These are phyloP conservation scores for Suaeda aralocaspica DNA, from an alignment of 148 eudicot genomes.

Conservation along the genomic window DNA sequence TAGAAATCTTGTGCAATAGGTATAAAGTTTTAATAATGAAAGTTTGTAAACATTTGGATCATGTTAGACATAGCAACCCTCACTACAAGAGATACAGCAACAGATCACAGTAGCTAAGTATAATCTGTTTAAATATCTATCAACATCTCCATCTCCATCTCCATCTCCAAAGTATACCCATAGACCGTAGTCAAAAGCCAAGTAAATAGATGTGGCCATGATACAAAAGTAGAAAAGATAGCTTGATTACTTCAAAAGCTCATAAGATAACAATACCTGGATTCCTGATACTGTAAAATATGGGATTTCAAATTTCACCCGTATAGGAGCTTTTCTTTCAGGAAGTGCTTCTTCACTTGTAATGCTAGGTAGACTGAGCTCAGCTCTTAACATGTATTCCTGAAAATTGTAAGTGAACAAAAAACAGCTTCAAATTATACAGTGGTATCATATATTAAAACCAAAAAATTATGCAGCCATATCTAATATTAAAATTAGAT, in stretches of 20 bases:
- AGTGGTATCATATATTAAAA: no score
- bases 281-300: conserved; percentile 98
- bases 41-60: no score
- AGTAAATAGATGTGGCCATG: neutral
- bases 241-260: neutral
- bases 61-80: no score
- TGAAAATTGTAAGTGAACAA: conserved; percentile 31
- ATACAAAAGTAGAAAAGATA: no score
- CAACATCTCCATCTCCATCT: no score
- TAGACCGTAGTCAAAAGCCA: neutral
- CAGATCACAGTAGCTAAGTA: no score
- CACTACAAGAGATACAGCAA: no score
- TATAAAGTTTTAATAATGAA: no score
- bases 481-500: neutral
- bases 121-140: neutral
- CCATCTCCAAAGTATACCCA: neutral
- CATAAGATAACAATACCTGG: conserved; percentile 48
- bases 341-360: conserved; percentile 65
- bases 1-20: no score
- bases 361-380: conserved; percentile 77
- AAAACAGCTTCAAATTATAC: no score
- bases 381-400: conserved; percentile 94
- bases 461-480: neutral
- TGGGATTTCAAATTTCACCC: conserved; percentile 96
- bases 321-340: conserved; percentile 89